Evolutionary conservation across 1,139 yeast species (phyloP).

Genomic region (Meyerozyma carpophila): DNA sequence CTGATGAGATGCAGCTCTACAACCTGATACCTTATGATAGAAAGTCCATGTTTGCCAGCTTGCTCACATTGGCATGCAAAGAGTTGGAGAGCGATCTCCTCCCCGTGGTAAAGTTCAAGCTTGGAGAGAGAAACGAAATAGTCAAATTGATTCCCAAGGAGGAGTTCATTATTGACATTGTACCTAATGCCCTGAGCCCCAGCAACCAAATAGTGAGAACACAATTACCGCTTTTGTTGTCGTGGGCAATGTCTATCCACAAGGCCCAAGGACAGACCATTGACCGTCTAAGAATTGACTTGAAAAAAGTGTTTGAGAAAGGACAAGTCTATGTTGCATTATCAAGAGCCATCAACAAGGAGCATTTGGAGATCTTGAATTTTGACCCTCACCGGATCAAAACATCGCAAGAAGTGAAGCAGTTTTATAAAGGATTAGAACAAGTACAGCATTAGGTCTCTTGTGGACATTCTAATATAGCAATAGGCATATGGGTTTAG

Average conservation of each 20-base stretch:
- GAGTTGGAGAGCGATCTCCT: constrained; percentile 26
- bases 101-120: constrained; percentile 57
- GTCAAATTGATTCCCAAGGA: constrained; percentile 58
- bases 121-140: constrained; percentile 23
- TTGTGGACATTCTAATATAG: not conserved
- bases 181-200: constrained; percentile 10
- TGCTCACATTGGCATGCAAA: constrained; percentile 27
- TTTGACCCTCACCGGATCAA: constrained; percentile 59
- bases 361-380: constrained; percentile 66
- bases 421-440: constrained; percentile 52
- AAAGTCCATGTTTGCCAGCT: constrained; percentile 19
- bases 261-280: constrained; percentile 92
- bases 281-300: constrained; percentile 69
- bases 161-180: constrained; percentile 52
- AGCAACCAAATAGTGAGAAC: constrained; percentile 28
- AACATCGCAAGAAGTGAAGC: constrained; percentile 61
- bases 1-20: constrained; percentile 38
- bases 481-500: not conserved
- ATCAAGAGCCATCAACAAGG: constrained; percentile 78
- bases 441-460: not conserved
- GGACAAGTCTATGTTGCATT: constrained; percentile 91
- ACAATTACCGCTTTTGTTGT: constrained; percentile 70
- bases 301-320: constrained; percentile 66
- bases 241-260: constrained; percentile 91
- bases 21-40: constrained; percentile 25